phyloP scores from a whole-genome alignment of 2,329 filamentous ascomycete genomes.

The Hymenoscyphus linearis region DNA sequence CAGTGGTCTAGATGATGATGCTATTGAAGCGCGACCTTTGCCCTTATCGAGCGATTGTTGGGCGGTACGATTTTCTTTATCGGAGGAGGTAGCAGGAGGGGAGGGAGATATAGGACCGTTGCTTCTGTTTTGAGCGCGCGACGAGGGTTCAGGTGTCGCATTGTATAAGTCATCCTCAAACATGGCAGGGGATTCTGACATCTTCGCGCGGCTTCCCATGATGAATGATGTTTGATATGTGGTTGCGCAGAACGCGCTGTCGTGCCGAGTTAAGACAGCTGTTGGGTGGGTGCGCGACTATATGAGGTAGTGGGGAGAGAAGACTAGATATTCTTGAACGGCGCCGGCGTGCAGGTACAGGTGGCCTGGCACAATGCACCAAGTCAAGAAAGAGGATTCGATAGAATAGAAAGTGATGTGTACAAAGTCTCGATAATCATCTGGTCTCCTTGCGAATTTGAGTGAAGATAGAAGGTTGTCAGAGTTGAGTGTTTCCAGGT shows the following conservation, averaged over 20 bases:
- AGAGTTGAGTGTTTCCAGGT: no score
- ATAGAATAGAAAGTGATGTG: neutral
- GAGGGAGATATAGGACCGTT: slow-evolving; percentile 29
- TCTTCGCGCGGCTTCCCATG: slow-evolving; percentile 14
- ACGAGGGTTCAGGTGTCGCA: slow-evolving; percentile 27
- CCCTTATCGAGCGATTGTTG: slow-evolving; percentile 36
- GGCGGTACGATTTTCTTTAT: slow-evolving; percentile 43
- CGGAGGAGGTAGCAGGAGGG: slow-evolving; percentile 35
- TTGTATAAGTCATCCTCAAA: slow-evolving; percentile 27
- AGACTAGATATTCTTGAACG: neutral
- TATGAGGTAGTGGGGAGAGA: neutral
- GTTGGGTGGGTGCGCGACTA: neutral
- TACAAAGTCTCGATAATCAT: neutral
- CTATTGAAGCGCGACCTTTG: slow-evolving; percentile 37
- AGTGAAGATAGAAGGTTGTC: neutral
- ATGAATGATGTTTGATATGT: neutral
- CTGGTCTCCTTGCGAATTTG: neutral
- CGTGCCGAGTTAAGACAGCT: neutral
- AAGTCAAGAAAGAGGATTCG: neutral
- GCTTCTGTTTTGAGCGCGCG: slow-evolving; percentile 8
- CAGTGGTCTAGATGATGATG: slow-evolving; percentile 23
- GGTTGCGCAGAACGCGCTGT: neutral
- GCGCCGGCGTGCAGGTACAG: neutral
- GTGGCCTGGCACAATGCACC: neutral
- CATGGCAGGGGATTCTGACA: slow-evolving; percentile 27